Evolutionary conservation across 768 basidiomycete genomes (phyloP).

Genomic region (Tulasnella sp.): DNA sequence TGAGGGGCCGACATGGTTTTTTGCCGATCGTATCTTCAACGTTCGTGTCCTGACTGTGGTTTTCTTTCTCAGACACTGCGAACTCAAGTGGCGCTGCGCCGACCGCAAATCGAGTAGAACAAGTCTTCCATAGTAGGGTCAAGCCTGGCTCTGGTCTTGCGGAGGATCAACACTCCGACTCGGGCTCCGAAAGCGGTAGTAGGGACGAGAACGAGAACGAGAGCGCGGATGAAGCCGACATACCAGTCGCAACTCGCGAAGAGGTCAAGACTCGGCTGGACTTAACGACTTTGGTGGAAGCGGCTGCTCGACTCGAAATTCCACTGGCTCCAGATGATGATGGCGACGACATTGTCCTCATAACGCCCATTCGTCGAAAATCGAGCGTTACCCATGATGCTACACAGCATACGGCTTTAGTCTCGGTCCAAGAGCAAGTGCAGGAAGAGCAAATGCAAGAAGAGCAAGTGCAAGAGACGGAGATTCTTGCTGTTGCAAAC

Average conservation of each 20-base stretch:
- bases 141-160: slow-evolving; percentile 28
- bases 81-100: slow-evolving; percentile 50
- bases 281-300: background rate
- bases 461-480: background rate
- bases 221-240: slow-evolving; percentile 45
- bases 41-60: background rate
- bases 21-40: background rate
- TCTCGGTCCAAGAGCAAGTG: background rate
- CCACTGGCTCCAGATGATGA: background rate
- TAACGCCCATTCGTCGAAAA: background rate
- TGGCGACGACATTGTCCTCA: background rate
- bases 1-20: background rate
- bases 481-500: background rate
- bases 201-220: slow-evolving; percentile 32
- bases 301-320: background rate
- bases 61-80: slow-evolving; percentile 32
- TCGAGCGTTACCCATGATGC: background rate
- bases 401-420: background rate
- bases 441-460: background rate
- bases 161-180: slow-evolving; percentile 40
- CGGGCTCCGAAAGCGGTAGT: slow-evolving; percentile 21
- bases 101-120: slow-evolving; percentile 59
- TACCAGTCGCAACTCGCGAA: slow-evolving; percentile 33
- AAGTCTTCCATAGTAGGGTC: slow-evolving; percentile 45
- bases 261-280: slow-evolving; percentile 28